Evolutionary conservation across 306 rosid genomes (phyloP).

Genomic region (Herpetospermum pedunculosum): DNA sequence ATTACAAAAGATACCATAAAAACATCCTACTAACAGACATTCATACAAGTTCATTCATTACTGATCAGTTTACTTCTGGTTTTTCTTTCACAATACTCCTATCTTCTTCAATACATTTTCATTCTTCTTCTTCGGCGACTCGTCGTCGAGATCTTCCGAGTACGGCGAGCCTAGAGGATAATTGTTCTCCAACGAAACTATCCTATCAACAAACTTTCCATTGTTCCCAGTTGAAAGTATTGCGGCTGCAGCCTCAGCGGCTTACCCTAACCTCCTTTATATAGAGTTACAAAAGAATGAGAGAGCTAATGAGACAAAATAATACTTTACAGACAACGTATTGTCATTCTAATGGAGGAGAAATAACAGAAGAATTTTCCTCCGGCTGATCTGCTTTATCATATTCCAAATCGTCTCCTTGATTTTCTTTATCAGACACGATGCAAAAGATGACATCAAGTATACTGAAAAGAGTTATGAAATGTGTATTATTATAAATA

Average conservation of each 20-base stretch:
- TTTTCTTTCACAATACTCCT: slow-evolving; percentile 89
- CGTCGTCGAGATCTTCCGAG: slow-evolving; percentile 67
- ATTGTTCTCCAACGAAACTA: slow-evolving; percentile 41
- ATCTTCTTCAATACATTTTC: slow-evolving; percentile 81
- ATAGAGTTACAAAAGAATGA: no score
- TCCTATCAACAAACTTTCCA: slow-evolving; percentile 49
- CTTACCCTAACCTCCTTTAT: slow-evolving; percentile 82
- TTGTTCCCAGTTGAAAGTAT: slow-evolving; percentile 59
- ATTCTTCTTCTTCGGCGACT: slow-evolving; percentile 84
- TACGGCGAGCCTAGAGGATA: slow-evolving; percentile 57
- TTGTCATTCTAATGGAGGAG: no score
- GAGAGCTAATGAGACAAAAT: no score
- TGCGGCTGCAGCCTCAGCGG: slow-evolving; percentile 86
- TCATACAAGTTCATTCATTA: neutral
- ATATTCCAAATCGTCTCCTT: no score
- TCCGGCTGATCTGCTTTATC: no score
- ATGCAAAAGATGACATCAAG: no score
- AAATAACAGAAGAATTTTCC: no score
- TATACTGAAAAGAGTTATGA: no score
- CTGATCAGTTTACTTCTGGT: slow-evolving; percentile 34
- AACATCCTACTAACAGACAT: slow-evolving; percentile 1
- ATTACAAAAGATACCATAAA: neutral
- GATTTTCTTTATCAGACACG: no score
- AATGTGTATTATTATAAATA: no score
- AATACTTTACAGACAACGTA: no score